Percentiles rank a stretch among this genome's conserved stretches.
phyloP scores from a whole-genome alignment of 805 yeast genomes.

The Hyphopichia homilentoma region DNA sequence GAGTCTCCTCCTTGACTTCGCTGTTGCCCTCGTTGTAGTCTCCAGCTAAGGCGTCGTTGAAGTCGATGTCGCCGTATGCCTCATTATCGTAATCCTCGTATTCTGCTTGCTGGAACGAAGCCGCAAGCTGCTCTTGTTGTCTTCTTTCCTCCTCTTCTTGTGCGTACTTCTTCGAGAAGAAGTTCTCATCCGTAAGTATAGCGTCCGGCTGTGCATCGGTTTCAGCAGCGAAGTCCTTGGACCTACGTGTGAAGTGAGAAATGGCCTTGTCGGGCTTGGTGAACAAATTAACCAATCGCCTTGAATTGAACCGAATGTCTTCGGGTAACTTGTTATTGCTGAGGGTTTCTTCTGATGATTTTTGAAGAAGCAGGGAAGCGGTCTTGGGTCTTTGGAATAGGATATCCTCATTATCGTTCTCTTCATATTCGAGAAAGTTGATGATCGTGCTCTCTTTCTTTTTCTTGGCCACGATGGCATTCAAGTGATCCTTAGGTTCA shows the following conservation, averaged over 20 bases:
- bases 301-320: conserved; percentile 69
- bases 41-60: conserved; percentile 40
- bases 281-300: conserved; percentile 61
- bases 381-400: conserved; percentile 32
- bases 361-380: conserved; percentile 7
- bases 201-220: conserved; percentile 17
- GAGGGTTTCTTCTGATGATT: conserved; percentile 3
- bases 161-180: conserved; percentile 67
- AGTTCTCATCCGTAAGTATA: conserved; percentile 57
- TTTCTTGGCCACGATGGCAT: conserved; percentile 6
- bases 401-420: conserved; percentile 28
- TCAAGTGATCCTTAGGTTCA: conserved; percentile 4
- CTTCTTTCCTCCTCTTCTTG: conserved; percentile 35
- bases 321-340: conserved; percentile 51
- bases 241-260: conserved; percentile 19
- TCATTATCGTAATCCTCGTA: conserved; percentile 36
- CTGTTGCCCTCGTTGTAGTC: conserved; percentile 10
- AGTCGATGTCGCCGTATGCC: conserved; percentile 37
- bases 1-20: conserved; percentile 8
- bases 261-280: conserved; percentile 57
- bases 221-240: conserved; percentile 14
- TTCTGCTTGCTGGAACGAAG: conserved; percentile 38
- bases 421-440: conserved; percentile 28
- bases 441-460: conserved; percentile 21
- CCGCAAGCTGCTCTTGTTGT: conserved; percentile 33